Evolutionary conservation across 2,329 filamentous ascomycete species (phyloP).

Genomic region (Diaporthe caulivora): DNA sequence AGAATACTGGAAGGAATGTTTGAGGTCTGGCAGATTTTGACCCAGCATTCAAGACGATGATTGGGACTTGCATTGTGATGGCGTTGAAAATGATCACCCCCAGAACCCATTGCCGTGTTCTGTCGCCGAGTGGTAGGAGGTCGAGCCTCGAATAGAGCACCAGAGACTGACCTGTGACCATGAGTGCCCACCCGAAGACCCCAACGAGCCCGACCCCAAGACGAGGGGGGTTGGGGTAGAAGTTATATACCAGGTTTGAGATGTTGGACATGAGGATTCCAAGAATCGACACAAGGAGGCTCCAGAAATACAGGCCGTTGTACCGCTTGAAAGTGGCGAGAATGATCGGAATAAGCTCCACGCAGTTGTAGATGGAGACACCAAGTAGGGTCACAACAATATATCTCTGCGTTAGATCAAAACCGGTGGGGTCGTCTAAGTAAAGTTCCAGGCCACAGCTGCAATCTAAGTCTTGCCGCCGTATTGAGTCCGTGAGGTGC

Average conservation of each 20-base stretch:
- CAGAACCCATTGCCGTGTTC: background rate
- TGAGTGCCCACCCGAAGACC: background rate
- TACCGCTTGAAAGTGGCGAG: constrained; percentile 16
- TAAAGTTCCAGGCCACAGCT: background rate
- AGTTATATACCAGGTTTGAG: background rate
- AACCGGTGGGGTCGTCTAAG: background rate
- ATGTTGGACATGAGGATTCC: constrained; percentile 14
- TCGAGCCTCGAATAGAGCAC: constrained; percentile 12
- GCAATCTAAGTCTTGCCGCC: background rate
- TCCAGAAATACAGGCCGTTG: constrained; percentile 1
- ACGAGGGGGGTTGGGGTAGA: background rate
- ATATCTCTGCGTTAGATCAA: background rate
- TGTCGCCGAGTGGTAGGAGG: background rate
- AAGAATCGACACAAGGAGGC: background rate
- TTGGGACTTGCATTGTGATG: background rate
- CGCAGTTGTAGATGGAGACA: constrained; percentile 5
- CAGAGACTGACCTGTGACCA: constrained; percentile 2
- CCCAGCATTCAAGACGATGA: background rate
- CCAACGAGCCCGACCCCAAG: background rate
- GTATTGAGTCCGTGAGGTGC: background rate
- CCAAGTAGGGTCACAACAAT: background rate
- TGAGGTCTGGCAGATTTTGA: background rate
- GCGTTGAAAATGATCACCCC: background rate
- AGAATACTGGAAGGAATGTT: background rate
- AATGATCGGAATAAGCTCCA: background rate